Evolutionary conservation across 1,284 basidiomycete genomes (phyloP).

Genomic region (Entoloma clypeatum): DNA sequence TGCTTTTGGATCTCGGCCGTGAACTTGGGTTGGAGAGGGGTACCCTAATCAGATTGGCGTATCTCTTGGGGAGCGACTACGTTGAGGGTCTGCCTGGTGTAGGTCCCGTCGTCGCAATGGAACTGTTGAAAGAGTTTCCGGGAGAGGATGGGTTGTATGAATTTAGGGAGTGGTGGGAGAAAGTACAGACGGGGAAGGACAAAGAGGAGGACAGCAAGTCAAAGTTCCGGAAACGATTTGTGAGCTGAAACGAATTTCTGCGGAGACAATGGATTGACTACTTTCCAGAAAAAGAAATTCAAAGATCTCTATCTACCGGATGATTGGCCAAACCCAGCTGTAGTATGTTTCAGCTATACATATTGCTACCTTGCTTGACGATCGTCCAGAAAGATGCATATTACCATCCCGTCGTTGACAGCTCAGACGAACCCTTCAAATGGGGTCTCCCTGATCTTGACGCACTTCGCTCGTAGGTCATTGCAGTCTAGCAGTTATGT

Average conservation of each 20-base stretch:
- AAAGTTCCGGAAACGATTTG: slow-evolving; percentile 82
- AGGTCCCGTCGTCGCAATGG: slow-evolving; percentile 96
- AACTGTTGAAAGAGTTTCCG: slow-evolving; percentile 87
- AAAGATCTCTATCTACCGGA: slow-evolving; percentile 75
- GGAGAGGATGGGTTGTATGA: slow-evolving; percentile 78
- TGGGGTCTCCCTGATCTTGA: slow-evolving; percentile 98
- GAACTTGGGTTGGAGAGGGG: slow-evolving; percentile 89
- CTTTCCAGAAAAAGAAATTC: slow-evolving; percentile 81
- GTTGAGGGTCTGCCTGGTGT: slow-evolving; percentile 94
- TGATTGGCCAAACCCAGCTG: slow-evolving; percentile 89
- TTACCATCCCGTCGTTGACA: slow-evolving; percentile 85
- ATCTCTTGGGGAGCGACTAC: slow-evolving; percentile 96
- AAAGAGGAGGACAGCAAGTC: slow-evolving; percentile 65
- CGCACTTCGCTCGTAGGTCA: slow-evolving; percentile 74
- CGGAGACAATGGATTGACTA: not conserved
- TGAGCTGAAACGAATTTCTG: slow-evolving; percentile 36
- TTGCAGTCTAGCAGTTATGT: not conserved
- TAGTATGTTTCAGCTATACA: slow-evolving; percentile 49
- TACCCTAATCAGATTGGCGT: slow-evolving; percentile 86
- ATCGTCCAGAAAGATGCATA: slow-evolving; percentile 83
- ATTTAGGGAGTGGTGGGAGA: slow-evolving; percentile 95
- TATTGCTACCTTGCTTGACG: slow-evolving; percentile 8
- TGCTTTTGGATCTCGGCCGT: slow-evolving; percentile 79
- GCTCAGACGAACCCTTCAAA: slow-evolving; percentile 91
- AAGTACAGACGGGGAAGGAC: slow-evolving; percentile 91